Conservation (phyloP, 768 basidiomycete genomes). For the Panus rudis region DNA sequence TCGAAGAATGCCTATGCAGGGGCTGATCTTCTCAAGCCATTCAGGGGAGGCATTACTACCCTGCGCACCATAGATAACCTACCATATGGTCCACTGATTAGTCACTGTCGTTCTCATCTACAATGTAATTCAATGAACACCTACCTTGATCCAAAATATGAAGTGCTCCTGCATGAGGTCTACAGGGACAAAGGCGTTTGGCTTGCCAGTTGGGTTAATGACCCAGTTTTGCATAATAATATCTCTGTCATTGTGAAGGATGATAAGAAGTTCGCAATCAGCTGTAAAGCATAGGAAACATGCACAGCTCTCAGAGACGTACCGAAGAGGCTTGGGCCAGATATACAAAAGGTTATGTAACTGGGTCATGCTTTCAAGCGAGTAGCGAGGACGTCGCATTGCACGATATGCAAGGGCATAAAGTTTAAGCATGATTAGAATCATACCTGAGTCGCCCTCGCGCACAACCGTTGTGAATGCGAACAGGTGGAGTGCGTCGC, state of each 20-base stretch:
- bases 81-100: too few relatives aligned
- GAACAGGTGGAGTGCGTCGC: constrained; percentile 22
- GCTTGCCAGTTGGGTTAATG: constrained; percentile 19
- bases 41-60: constrained; percentile 29
- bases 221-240: constrained; percentile 29
- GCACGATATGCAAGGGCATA: constrained; percentile 25
- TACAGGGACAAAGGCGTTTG: constrained; percentile 18
- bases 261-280: neutral
- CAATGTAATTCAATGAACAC: neutral
- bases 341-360: constrained; percentile 23
- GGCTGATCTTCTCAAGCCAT: constrained; percentile 26
- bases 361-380: constrained; percentile 23
- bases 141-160: constrained; percentile 28
- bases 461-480: constrained; percentile 26
- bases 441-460: constrained; percentile 23
- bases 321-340: constrained; percentile 22
- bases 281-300: too few relatives aligned
- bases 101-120: too few relatives aligned
- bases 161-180: constrained; percentile 29
- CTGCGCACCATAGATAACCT: constrained; percentile 25
- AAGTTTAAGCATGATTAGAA: constrained; percentile 21
- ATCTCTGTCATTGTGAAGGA: constrained; percentile 9
- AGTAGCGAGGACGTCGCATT: constrained; percentile 28
- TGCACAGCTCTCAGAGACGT: too few relatives aligned
- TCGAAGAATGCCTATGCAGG: constrained; percentile 23